phyloP scores from a whole-genome alignment of 306 rosid species.

The Astragalus glycyphyllos region DNA sequence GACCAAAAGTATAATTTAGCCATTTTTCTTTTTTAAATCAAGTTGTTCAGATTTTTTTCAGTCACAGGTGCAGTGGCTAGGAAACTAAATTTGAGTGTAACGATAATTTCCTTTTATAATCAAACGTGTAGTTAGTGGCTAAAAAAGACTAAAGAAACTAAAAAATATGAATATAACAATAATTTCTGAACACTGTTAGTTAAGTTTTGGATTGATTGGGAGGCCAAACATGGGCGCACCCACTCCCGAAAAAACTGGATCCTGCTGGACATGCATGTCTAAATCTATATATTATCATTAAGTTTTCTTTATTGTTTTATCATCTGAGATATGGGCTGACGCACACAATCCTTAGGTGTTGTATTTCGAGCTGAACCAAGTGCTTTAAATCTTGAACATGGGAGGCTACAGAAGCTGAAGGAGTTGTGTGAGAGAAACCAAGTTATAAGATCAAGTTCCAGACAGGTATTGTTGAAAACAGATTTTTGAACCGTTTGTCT shows the following conservation, averaged over 20 bases:
- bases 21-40: not conserved
- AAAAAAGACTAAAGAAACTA: not conserved
- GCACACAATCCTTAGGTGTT: slow-evolving; percentile 56
- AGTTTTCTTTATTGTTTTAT: slow-evolving; percentile 26
- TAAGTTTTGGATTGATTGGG: no score
- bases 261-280: slow-evolving; percentile 30
- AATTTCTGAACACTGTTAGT: not conserved
- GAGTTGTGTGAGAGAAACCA: slow-evolving; percentile 62
- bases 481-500: slow-evolving; percentile 25
- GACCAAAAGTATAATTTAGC: no score
- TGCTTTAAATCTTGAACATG: slow-evolving; percentile 75
- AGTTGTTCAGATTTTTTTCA: not conserved
- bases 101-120: not conserved
- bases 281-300: slow-evolving; percentile 15
- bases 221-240: not conserved
- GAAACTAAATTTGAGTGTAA: slow-evolving; percentile 22
- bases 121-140: not conserved
- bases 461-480: slow-evolving; percentile 58
- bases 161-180: slow-evolving; percentile 28
- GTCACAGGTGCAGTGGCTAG: not conserved
- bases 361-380: slow-evolving; percentile 60
- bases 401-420: slow-evolving; percentile 69
- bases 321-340: slow-evolving; percentile 36
- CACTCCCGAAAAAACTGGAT: not conserved
- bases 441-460: slow-evolving; percentile 57